Evolutionary conservation across 805 yeast genomes (phyloP).

Genomic region (Wickerhamiella dianesei): DNA sequence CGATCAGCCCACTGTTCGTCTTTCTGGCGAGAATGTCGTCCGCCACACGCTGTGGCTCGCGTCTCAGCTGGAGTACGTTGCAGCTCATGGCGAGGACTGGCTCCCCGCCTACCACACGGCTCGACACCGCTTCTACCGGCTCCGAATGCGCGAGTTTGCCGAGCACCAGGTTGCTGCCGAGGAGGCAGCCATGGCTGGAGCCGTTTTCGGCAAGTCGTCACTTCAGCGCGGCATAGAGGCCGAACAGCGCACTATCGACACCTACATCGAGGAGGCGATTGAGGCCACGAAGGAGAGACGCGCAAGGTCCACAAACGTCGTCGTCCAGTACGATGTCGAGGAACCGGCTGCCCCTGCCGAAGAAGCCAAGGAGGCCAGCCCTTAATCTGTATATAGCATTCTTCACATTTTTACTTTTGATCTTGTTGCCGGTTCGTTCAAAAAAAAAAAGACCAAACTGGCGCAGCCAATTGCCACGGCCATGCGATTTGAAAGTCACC

Average conservation of each 20-base stretch:
- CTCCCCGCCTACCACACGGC: conserved; percentile 71
- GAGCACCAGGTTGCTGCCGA: conserved; percentile 60
- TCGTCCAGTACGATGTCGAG: conserved; percentile 19
- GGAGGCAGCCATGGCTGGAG: conserved; percentile 78
- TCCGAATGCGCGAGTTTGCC: conserved; percentile 72
- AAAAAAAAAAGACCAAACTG: too few species aligned
- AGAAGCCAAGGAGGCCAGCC: not conserved
- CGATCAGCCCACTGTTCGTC: conserved; percentile 54
- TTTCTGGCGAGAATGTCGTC: conserved; percentile 84
- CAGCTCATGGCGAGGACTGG: conserved; percentile 20
- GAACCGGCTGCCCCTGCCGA: not conserved
- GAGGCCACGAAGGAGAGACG: conserved; percentile 38
- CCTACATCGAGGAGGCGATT: conserved; percentile 61
- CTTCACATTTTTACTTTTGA: too few species aligned
- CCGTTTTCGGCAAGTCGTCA: conserved; percentile 48
- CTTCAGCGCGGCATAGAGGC: conserved; percentile 53
- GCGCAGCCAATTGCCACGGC: too few species aligned
- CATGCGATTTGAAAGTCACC: too few species aligned
- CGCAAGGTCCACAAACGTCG: conserved; percentile 18
- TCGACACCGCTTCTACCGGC: conserved; percentile 72
- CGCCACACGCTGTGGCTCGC: conserved; percentile 54
- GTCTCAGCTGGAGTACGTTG: conserved; percentile 23
- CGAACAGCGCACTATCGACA: conserved; percentile 58
- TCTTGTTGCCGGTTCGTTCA: too few species aligned
- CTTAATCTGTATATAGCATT: not conserved